Evolutionary conservation across 805 yeast species (phyloP).

Genomic region (Metschnikowia gelsemii): DNA sequence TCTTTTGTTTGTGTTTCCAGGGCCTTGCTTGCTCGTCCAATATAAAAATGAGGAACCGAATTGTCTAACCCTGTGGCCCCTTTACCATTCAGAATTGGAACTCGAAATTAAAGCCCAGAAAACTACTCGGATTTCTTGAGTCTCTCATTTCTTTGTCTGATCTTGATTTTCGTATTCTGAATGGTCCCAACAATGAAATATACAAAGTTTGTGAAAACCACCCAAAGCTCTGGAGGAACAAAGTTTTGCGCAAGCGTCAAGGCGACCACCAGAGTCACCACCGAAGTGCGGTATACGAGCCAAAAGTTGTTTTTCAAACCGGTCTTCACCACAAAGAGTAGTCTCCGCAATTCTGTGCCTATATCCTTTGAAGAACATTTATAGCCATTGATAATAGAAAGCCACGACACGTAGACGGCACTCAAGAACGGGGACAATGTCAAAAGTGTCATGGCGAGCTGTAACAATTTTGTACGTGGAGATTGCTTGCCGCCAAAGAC

Average conservation of each 20-base stretch:
- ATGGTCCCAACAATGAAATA: conserved; percentile 61
- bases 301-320: conserved; percentile 46
- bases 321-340: conserved; percentile 22
- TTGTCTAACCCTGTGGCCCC: no score
- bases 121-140: conserved; percentile 10
- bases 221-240: conserved; percentile 61
- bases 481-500: conserved; percentile 44
- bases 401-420: conserved; percentile 50
- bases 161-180: conserved; percentile 57
- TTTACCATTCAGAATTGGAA: no score
- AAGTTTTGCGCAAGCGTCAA: conserved; percentile 56
- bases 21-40: no score
- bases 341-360: conserved; percentile 18
- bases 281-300: conserved; percentile 50
- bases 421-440: conserved; percentile 57
- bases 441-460: conserved; percentile 49
- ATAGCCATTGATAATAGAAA: conserved; percentile 47
- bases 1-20: no score
- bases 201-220: conserved; percentile 56
- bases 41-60: no score
- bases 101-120: no score
- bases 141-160: conserved; percentile 19
- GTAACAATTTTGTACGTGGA: conserved; percentile 42
- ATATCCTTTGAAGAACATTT: conserved; percentile 4
- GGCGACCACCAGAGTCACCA: conserved; percentile 53